Evolutionary conservation across 768 basidiomycete species (phyloP).

Genomic region (Artomyces pyxidatus): DNA sequence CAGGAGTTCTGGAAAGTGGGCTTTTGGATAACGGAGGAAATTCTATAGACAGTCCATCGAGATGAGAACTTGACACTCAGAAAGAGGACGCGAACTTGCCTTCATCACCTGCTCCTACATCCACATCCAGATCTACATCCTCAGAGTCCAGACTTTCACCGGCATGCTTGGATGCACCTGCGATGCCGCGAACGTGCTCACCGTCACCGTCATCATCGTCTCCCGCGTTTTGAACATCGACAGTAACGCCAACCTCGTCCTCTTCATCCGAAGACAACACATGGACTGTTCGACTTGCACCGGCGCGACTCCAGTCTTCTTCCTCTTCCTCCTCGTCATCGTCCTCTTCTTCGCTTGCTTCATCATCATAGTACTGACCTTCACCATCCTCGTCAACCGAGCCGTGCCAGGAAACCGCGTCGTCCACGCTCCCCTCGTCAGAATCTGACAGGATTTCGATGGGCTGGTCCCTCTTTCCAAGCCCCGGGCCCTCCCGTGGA

Average conservation of each 20-base stretch:
- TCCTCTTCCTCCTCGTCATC: slow-evolving; percentile 28
- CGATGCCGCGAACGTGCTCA: no score
- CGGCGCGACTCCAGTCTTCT: slow-evolving; percentile 28
- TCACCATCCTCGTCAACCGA: slow-evolving; percentile 7
- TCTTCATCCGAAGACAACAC: slow-evolving; percentile 19
- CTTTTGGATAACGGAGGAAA: no score
- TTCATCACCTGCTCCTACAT: no score
- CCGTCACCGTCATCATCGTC: slow-evolving; percentile 4
- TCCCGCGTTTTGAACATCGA: slow-evolving; percentile 23
- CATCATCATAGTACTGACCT: slow-evolving; percentile 3
- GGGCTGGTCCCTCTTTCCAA: slow-evolving; percentile 34
- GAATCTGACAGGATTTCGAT: slow-evolving; percentile 37
- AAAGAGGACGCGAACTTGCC: no score
- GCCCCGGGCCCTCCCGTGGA: slow-evolving; percentile 49
- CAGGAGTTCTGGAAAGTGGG: no score
- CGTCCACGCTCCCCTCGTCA: slow-evolving; percentile 26
- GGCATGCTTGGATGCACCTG: no score
- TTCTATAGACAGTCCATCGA: no score
- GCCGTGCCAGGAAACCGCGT: slow-evolving; percentile 15
- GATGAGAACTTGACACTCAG: no score
- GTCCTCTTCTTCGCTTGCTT: slow-evolving; percentile 10
- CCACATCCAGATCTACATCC: no score
- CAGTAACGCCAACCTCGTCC: slow-evolving; percentile 33
- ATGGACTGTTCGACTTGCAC: not conserved
- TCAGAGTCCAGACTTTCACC: no score